Evolutionary conservation across 1,284 basidiomycete species (phyloP), one percentile per base, ranked within the genome.

Genomic region (Wallemia hederae): DNA sequence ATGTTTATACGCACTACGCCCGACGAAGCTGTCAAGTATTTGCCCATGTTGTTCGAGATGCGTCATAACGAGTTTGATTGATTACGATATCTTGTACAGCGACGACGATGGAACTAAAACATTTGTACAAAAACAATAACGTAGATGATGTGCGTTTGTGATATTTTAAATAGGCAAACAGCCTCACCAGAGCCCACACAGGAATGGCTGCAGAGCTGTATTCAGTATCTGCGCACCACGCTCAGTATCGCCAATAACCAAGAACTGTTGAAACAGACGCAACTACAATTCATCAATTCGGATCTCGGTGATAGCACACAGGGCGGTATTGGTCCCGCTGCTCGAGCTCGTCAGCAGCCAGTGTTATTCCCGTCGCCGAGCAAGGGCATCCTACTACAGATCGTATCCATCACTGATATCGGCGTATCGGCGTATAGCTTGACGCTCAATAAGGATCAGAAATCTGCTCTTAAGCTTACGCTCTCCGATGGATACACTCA

Each of bases 1-100:
- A 76, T 85, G 60, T 96, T 96, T 70, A 97, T 97, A 65, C 76
- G 84, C 14, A 49, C 39, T 49, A 17, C 39, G 3, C 9, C 39
- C 5, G 39, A 7, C 5, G 39, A 49, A 49, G 39, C 39, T 49
- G 22, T 49, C 11, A 49, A 49, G 39, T 49, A 49, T 49, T 49
- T 49, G n/a, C 39, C 39, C 11, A 49, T 49, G 39, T 49, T 49
- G n/a, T 49, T 49, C 19, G 39, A 49, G 19, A n/a, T 49, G n/a
- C 39, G 39, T 49, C 11, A 49, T 22, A n/a, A 49, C 19, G 39
- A 49, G 22, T 49, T 49, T 49, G 39, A 49, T 49, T 49, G 19
- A 19, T 33, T 33, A 19, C 19, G n/a, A 49, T 15, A 14, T 5
- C 39, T 3, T 49, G 11, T 9, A 49, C 11, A 11, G 9, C 19